These are phyloP conservation scores for Diaporthe citri DNA, from an alignment of 2,329 filamentous ascomycete species.

Conservation along the genomic window DNA sequence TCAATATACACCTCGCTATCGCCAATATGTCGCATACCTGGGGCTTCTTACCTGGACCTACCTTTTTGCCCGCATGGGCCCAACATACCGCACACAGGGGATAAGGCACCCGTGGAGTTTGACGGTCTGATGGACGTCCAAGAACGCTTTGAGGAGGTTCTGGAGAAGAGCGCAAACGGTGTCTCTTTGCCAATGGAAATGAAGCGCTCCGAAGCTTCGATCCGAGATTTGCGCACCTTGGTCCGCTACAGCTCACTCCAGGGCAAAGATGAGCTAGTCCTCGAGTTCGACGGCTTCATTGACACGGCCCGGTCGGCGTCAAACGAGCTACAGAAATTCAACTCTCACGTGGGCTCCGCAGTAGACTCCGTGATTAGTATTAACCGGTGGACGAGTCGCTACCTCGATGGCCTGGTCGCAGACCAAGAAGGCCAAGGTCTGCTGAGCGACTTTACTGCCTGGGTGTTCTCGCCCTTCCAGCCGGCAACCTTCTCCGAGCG, in stretches of 20 bases:
- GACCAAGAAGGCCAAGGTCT: slow-evolving; percentile 50
- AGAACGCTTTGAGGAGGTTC: slow-evolving; percentile 80
- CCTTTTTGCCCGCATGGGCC: slow-evolving; percentile 69
- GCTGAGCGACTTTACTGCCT: slow-evolving; percentile 56
- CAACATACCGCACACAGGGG: slow-evolving; percentile 31
- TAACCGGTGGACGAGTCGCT: slow-evolving; percentile 80
- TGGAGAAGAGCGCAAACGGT: slow-evolving; percentile 75
- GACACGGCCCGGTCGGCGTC: slow-evolving; percentile 75
- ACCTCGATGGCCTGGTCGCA: slow-evolving; percentile 71
- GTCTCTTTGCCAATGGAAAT: slow-evolving; percentile 81
- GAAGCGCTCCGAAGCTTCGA: slow-evolving; percentile 80
- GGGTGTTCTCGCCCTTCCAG: slow-evolving; percentile 73
- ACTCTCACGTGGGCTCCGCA: slow-evolving; percentile 79
- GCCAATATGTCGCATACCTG: slow-evolving; percentile 78
- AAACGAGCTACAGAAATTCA: slow-evolving; percentile 79
- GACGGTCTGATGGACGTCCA: slow-evolving; percentile 81
- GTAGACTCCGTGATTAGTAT: slow-evolving; percentile 82
- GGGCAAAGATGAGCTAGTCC: slow-evolving; percentile 76
- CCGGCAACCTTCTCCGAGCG: slow-evolving; percentile 70
- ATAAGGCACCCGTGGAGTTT: slow-evolving; percentile 69
- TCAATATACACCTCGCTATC: slow-evolving; percentile 73
- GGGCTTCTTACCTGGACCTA: slow-evolving; percentile 69
- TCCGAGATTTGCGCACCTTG: slow-evolving; percentile 79
- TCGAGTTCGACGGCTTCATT: slow-evolving; percentile 83
- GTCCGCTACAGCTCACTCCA: slow-evolving; percentile 78